Percentiles rank a stretch among this genome's conserved stretches.
phyloP scores from a whole-genome alignment of 148 eudicot genomes.

The Hydrangea macrophylla region DNA sequence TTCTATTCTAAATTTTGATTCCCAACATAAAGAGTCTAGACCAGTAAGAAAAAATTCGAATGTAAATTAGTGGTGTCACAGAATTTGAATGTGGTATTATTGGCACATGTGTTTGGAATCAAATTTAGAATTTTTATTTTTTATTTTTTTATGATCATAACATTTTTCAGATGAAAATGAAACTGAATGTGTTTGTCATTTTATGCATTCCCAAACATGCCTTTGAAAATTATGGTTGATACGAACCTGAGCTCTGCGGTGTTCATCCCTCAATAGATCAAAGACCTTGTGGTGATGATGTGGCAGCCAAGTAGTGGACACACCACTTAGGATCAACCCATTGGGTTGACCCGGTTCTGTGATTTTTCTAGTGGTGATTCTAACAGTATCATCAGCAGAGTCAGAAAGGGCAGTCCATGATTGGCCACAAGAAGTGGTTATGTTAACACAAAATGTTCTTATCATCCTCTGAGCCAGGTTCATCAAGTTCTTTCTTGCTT shows the following conservation, averaged over 20 bases:
- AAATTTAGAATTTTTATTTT: too few relatives aligned
- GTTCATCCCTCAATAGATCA: conserved; percentile 81
- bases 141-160: too few relatives aligned
- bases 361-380: conserved; percentile 76
- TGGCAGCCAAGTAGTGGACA: conserved; percentile 86
- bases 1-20: too few relatives aligned
- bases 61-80: too few relatives aligned
- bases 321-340: conserved; percentile 79
- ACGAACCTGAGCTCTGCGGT: conserved; percentile 68
- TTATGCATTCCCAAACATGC: too few relatives aligned
- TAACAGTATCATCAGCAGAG: conserved; percentile 64
- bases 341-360: conserved; percentile 79
- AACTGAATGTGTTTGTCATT: too few relatives aligned
- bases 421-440: conserved; percentile 62
- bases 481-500: conserved; percentile 82
- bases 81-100: too few relatives aligned
- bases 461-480: conserved; percentile 72
- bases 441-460: conserved; percentile 54
- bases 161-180: too few relatives aligned
- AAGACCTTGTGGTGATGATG: conserved; percentile 68
- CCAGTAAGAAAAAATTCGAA: too few relatives aligned
- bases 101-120: too few relatives aligned
- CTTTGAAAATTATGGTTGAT: too few relatives aligned
- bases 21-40: too few relatives aligned
- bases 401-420: conserved; percentile 95